A percentile compares a stretch with the other conserved stretches of the same genome.
Evolutionary conservation across 257 asterid genomes (phyloP).

Genomic region (Lycium barbarum): DNA sequence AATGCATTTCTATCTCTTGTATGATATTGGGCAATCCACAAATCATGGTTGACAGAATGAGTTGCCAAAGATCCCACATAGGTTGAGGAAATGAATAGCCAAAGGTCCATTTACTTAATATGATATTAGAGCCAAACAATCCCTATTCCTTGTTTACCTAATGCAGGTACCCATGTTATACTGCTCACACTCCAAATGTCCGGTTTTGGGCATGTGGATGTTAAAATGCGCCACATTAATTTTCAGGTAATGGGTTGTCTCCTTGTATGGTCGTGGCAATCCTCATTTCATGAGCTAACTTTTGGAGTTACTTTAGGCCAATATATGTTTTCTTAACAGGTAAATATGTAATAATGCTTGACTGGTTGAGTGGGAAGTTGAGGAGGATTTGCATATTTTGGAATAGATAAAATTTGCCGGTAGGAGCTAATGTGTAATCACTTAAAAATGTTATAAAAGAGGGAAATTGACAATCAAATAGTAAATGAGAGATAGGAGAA

Average conservation of each 20-base stretch:
- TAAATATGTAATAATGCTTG: background rate
- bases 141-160: background rate
- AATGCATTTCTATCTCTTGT: background rate
- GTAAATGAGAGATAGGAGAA: background rate
- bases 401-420: background rate
- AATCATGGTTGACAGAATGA: background rate
- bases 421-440: background rate
- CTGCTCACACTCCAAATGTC: background rate
- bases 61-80: background rate
- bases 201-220: background rate
- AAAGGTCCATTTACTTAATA: background rate
- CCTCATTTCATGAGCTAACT: background rate
- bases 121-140: background rate
- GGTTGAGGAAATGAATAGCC: background rate
- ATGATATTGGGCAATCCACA: background rate
- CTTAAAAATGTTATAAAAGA: background rate
- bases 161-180: background rate
- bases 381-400: constrained; percentile 10
- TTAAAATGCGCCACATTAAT: background rate
- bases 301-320: background rate
- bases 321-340: background rate
- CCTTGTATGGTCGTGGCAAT: background rate
- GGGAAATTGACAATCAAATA: background rate
- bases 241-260: background rate
- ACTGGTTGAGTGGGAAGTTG: background rate